Percentiles rank a stretch among this genome's conserved stretches.
Evolutionary conservation across 129 eudicot genomes (phyloP).

Genomic region (sunflower (Helianthus annuus)): HanXRQr2.0-SUNRISE NC_035447.2:9352689-9353188

Average conservation of each 20-base stretch:
- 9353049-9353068: conserved; percentile 67
- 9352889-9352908: conserved; percentile 84
- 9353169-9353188: conserved; percentile 55
- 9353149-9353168: conserved; percentile 80
- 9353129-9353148: conserved; percentile 84
- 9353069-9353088: conserved; percentile 88
- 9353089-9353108: conserved; percentile 85
- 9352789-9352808: conserved; percentile 96
- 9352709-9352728: conserved; percentile 80
- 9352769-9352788: conserved; percentile 77
- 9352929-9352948: conserved; percentile 65
- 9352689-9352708: conserved; percentile 88
- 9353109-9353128: conserved; percentile 68
- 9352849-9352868: conserved; percentile 90
- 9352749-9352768: conserved; percentile 88
- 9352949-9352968: conserved; percentile 83
- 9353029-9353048: conserved; percentile 96
- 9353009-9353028: conserved; percentile 85
- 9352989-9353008: conserved; percentile 75
- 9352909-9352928: conserved; percentile 86
- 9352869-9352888: conserved; percentile 82
- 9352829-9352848: conserved; percentile 89
- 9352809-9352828: conserved; percentile 84
- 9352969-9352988: conserved; percentile 51
- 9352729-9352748: conserved; percentile 95